These are phyloP conservation scores for Emmonsiellopsis sp. DNA, from an alignment of 2,329 filamentous ascomycete species.

Conservation along the genomic window DNA sequence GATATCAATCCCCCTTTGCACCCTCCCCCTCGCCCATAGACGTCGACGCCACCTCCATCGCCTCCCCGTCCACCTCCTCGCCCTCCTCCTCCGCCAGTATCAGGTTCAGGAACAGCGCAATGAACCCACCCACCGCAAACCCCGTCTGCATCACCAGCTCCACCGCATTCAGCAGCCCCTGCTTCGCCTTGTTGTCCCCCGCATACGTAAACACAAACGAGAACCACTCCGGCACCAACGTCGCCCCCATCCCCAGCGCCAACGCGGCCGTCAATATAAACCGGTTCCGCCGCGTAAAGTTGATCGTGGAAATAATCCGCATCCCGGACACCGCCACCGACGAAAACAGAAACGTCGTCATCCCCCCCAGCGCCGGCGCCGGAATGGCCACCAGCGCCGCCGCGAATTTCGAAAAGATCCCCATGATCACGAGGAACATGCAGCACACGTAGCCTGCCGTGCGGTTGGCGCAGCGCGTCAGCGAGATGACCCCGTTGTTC, in stretches of 20 bases:
- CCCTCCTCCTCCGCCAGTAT: slow-evolving; percentile 66
- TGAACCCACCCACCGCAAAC: slow-evolving; percentile 56
- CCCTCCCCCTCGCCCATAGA: neutral
- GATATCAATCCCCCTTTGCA: neutral
- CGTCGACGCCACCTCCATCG: slow-evolving; percentile 3
- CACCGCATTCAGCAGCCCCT: slow-evolving; percentile 43
- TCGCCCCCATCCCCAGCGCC: slow-evolving; percentile 49
- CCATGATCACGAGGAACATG: slow-evolving; percentile 59
- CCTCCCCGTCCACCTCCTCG: slow-evolving; percentile 38
- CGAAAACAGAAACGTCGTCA: slow-evolving; percentile 57
- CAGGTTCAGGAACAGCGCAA: slow-evolving; percentile 66
- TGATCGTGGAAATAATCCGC: slow-evolving; percentile 53
- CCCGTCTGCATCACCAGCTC: slow-evolving; percentile 59
- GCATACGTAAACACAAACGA: slow-evolving; percentile 36
- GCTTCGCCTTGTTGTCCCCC: slow-evolving; percentile 58
- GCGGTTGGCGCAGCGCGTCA: slow-evolving; percentile 59
- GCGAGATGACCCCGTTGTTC: slow-evolving; percentile 59
- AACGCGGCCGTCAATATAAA: slow-evolving; percentile 57
- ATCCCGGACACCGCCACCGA: slow-evolving; percentile 58
- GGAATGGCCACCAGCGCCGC: slow-evolving; percentile 60
- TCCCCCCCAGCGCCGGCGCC: slow-evolving; percentile 34
- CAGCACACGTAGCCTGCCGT: slow-evolving; percentile 58
- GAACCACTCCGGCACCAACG: slow-evolving; percentile 40
- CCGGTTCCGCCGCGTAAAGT: slow-evolving; percentile 55
- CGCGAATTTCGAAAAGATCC: slow-evolving; percentile 61